These are phyloP conservation scores for Fulvia fulva DNA, from an alignment of 2,329 filamentous ascomycete genomes.

Conservation along the genomic window DNA sequence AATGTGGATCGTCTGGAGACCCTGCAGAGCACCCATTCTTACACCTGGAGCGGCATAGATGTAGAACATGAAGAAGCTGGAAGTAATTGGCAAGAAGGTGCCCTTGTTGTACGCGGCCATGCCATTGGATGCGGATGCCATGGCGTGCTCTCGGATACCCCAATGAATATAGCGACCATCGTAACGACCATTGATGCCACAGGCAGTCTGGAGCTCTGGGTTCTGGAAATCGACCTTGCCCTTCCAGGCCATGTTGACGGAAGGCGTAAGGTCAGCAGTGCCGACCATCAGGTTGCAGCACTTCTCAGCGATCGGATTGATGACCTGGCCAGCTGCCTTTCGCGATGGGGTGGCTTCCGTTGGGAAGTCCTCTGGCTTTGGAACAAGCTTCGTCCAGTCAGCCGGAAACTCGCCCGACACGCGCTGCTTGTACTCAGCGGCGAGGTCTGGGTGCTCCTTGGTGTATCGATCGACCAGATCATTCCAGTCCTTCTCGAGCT, in stretches of 20 bases:
- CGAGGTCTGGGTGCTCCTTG: constrained; percentile 47
- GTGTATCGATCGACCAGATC: constrained; percentile 43
- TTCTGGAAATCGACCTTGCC: constrained; percentile 50
- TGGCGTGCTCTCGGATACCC: constrained; percentile 60
- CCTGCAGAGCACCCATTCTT: constrained; percentile 37
- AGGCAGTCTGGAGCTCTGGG: constrained; percentile 30
- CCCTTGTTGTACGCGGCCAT: constrained; percentile 37
- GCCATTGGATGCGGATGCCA: constrained; percentile 50
- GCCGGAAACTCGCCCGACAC: constrained; percentile 46
- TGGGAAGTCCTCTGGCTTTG: constrained; percentile 43
- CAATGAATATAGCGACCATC: constrained; percentile 52
- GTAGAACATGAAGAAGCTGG: constrained; percentile 41
- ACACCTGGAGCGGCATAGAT: constrained; percentile 37
- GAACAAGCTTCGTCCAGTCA: constrained; percentile 51
- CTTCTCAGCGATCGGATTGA: constrained; percentile 34
- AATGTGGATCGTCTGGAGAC: constrained; percentile 37
- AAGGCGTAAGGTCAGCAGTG: constrained; percentile 37
- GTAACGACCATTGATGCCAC: constrained; percentile 54
- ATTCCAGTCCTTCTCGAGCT: constrained; percentile 49
- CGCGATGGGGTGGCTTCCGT: constrained; percentile 48
- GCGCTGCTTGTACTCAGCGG: constrained; percentile 47
- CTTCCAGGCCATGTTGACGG: constrained; percentile 39
- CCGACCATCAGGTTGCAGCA: constrained; percentile 35
- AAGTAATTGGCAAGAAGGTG: constrained; percentile 36
- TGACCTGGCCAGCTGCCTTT: constrained; percentile 47